Conservation (phyloP, 1,284 basidiomycete genomes). For the Moesziomyces antarcticus region DNA sequence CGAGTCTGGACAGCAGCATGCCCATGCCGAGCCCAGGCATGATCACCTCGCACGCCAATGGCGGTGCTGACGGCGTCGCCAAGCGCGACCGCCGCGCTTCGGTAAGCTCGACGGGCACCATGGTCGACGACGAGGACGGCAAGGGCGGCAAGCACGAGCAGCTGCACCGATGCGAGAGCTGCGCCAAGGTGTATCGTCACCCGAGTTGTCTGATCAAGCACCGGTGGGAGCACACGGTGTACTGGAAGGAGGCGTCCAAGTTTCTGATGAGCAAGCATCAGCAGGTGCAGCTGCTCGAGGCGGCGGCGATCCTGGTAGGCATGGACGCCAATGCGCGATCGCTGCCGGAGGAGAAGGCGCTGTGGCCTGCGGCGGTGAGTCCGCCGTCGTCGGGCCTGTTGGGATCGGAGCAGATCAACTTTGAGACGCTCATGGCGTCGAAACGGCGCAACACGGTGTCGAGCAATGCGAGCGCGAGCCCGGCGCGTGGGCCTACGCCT, state of each 20-base stretch:
- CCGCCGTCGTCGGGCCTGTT: slow-evolving; percentile 69
- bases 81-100: slow-evolving; percentile 67
- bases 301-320: slow-evolving; percentile 85
- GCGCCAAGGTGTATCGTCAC: slow-evolving; percentile 84
- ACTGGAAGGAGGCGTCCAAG: slow-evolving; percentile 96
- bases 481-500: slow-evolving; percentile 42
- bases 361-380: slow-evolving; percentile 73
- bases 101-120: slow-evolving; percentile 66
- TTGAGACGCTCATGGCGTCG: slow-evolving; percentile 65
- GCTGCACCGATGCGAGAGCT: slow-evolving; percentile 88
- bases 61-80: slow-evolving; percentile 11
- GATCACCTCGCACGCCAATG: slow-evolving; percentile 22
- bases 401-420: slow-evolving; percentile 69
- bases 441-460: slow-evolving; percentile 51
- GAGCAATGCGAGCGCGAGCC: slow-evolving; percentile 41
- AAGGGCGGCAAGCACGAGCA: slow-evolving; percentile 46
- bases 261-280: slow-evolving; percentile 95
- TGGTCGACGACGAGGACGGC: slow-evolving; percentile 74
- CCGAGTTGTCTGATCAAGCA: slow-evolving; percentile 95
- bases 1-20: slow-evolving; percentile 50
- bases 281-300: slow-evolving; percentile 96
- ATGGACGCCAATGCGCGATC: slow-evolving; percentile 75
- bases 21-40: slow-evolving; percentile 43
- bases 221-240: slow-evolving; percentile 95
- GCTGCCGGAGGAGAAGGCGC: slow-evolving; percentile 87